phyloP scores from a whole-genome alignment of 352 stramenopile species.

The Globisporangium nunn region DNA sequence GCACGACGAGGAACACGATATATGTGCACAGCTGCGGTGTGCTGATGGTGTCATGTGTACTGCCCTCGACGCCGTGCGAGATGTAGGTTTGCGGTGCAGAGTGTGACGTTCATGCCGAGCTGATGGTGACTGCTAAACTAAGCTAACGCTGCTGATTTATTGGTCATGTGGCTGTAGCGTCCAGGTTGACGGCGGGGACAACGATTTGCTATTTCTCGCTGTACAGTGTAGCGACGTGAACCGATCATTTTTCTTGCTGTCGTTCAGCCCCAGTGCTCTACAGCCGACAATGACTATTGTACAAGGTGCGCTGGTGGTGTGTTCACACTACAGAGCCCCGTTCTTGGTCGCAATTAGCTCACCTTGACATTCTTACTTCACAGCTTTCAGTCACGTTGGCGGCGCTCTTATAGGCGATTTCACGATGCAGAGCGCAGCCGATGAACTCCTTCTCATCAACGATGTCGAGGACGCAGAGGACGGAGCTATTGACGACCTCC shows the following conservation, averaged over 20 bases:
- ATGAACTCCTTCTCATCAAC: slow-evolving; percentile 38
- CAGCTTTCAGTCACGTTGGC: slow-evolving; percentile 47
- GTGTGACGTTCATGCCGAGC: background rate
- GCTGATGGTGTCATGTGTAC: slow-evolving; percentile 32
- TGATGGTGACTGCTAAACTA: background rate
- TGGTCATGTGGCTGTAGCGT: slow-evolving; percentile 15
- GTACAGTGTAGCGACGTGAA: slow-evolving; percentile 39
- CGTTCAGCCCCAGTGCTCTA: slow-evolving; percentile 23
- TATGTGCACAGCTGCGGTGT: slow-evolving; percentile 41
- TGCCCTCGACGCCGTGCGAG: slow-evolving; percentile 24
- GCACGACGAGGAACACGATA: slow-evolving; percentile 36
- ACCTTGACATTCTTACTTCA: background rate
- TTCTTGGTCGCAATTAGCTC: background rate
- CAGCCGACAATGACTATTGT: slow-evolving; percentile 32
- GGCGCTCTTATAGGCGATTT: slow-evolving; percentile 29
- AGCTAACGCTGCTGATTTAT: slow-evolving; percentile 1
- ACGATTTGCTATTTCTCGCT: slow-evolving; percentile 12
- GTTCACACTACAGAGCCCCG: background rate
- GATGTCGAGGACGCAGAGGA: slow-evolving; percentile 8
- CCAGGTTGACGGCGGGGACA: slow-evolving; percentile 12
- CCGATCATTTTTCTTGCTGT: slow-evolving; percentile 45
- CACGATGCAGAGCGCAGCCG: slow-evolving; percentile 7
- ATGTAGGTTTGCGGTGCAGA: slow-evolving; percentile 30
- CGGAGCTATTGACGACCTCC: slow-evolving; percentile 8
- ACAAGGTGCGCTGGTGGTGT: slow-evolving; percentile 24